Evolutionary conservation across 345 rosid genomes (phyloP), one percentile per base, ranked within the genome.

Genomic region (Syzygium aromaticum): DNA sequence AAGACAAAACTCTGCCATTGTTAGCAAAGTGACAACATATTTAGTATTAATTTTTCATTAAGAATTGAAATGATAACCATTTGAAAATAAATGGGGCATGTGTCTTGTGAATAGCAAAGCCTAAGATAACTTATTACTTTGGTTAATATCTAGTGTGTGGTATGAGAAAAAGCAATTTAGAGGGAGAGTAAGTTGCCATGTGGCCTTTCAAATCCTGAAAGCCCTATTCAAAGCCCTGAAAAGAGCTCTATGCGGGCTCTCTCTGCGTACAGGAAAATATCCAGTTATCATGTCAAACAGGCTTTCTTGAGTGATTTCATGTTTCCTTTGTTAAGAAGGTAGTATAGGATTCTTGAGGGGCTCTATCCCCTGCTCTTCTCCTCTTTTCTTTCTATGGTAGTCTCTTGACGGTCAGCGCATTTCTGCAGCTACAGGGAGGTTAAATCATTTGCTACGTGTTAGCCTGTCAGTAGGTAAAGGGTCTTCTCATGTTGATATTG

Each of bases 401-500:
- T 87, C 77, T 87, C 54, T n/a, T 51, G 84, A 63, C 5, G 27
- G 49, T 73, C 49, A 38, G 82, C 64, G 11, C 87, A 28, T 85
- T 77, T 85, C 87, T 77, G 77, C 92, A 94, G 94, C 92, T 87
- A 87, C 94, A 52, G 86, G 91, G 92, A 94, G 89, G 89, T 89
- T 91, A 63, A 87, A 85, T 84, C 86, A 8, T 57, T 43, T 87
- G 54, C 33, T 51, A 22, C 90, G 88, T 51, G 51, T 88, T 52
- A 85, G 77, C 51, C 38, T 91, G 87, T 52, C 92, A 40, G 91
- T 53, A 85, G 93, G 94, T 93, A 86, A 86, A 84, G 30, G 51
- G 43, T 52, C 21, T 59, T 52, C 38, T 82, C 88, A 64, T 86
- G 33, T 30, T 84, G 63, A 53, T 54, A 54, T 6, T 54, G 25